Conservation (phyloP, 2,329 filamentous ascomycete species). For the Penicillium expansum region DNA sequence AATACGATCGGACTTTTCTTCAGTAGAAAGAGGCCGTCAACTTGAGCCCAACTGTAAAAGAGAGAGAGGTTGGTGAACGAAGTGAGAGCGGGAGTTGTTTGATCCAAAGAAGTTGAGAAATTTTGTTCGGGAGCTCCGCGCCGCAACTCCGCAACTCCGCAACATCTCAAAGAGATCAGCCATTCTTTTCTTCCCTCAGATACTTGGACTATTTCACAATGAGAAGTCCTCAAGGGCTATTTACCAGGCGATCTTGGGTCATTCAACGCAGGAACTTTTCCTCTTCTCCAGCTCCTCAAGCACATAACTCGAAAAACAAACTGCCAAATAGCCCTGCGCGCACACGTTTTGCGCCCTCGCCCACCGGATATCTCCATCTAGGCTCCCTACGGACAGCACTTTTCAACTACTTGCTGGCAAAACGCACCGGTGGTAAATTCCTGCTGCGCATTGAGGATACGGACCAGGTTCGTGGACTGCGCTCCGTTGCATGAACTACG, state of each 20-base stretch:
- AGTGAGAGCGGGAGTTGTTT: conserved; percentile 4
- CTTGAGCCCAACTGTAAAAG: neutral
- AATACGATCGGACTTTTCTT: neutral
- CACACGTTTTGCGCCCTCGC: conserved; percentile 91
- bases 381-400: conserved; percentile 88
- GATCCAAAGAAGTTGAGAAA: conserved; percentile 17
- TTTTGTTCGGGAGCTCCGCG: conserved; percentile 25
- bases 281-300: conserved; percentile 28
- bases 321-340: conserved; percentile 59
- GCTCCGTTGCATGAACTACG: neutral
- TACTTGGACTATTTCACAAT: conserved; percentile 20
- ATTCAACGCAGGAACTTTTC: conserved; percentile 35
- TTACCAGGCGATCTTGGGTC: conserved; percentile 36
- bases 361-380: conserved; percentile 88
- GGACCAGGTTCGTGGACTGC: conserved; percentile 65
- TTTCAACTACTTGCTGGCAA: conserved; percentile 93
- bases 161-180: conserved; percentile 10
- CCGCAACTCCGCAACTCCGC: conserved; percentile 21
- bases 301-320: conserved; percentile 35
- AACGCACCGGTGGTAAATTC: conserved; percentile 84
- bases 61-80: conserved; percentile 10
- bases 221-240: conserved; percentile 28
- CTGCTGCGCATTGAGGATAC: conserved; percentile 92
- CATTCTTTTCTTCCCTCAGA: neutral
- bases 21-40: neutral